Evolutionary conservation across 225 moss, liverwort and hornwort genomes (phyloP), one percentile per base, ranked within the genome.

Genomic region (Bryum argenteum): DNA sequence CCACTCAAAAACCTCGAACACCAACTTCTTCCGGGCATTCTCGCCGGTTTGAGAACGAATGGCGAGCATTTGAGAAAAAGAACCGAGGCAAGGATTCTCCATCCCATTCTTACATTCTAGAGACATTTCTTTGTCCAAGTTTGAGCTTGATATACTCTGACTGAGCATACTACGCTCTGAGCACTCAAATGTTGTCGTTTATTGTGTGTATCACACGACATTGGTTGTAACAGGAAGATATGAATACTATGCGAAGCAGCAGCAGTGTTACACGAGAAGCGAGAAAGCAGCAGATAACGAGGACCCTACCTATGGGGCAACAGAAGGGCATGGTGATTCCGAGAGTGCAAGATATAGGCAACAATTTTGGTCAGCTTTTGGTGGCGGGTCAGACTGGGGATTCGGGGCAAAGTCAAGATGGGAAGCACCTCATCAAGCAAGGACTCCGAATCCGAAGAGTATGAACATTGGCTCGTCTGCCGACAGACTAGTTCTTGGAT

Each of bases 401-500:
- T 50, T 8, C 63, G 77, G 74, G 54, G 47, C 77, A 41, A 79
- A 61, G 57, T 56, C 81, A 41, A 77, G 61, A 77, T 71, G 81
- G 79, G 57, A 71, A 77, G 69, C 71, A 33, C 60, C 73, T 52
- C 8, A 74, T 75, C 74, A 74, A 74, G 57, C 61, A 55, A 74
- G 67, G 38, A 21, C 51, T 76, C 14, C 23, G 16, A 55, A 57
- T 76, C 14, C 23, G 16, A 55, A 57, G 43, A 68, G 43, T 28
- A 39, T 42, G 16, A 41, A 3, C 69, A 33, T 84, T 64, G 87
- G 87, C 37, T 81, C 50, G 6, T 74, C 82, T 1, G 61, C 72
- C 10, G 87, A 87, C 69, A 79, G 84, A 84, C 19, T 75, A 60
- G 79, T 74, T 76, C 79, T 87, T 40, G 84, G 87, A 8, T 79